Conservation (phyloP, 1,284 basidiomycete genomes). For the Tylopilus sp. region DNA sequence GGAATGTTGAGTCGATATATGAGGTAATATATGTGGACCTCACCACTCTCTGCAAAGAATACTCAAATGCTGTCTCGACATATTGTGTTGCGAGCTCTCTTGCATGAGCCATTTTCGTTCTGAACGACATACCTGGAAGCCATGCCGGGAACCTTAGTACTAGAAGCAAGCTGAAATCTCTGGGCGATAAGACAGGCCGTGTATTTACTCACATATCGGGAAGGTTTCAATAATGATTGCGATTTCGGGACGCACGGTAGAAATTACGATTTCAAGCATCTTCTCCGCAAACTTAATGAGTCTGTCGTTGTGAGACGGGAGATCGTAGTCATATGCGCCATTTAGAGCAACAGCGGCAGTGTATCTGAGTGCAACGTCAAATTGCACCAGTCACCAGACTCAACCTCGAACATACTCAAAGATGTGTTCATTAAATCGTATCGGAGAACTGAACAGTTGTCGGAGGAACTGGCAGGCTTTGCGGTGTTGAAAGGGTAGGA, state of each 20-base stretch:
- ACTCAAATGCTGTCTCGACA: conserved; percentile 17
- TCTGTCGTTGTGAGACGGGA: conserved; percentile 8
- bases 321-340: conserved; percentile 17
- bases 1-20: background rate
- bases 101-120: conserved; percentile 6
- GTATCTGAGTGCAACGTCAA: conserved; percentile 5
- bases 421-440: conserved; percentile 11
- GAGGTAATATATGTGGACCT: background rate
- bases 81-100: conserved; percentile 1
- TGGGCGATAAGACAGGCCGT: no score
- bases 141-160: conserved; percentile 17
- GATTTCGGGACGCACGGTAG: conserved; percentile 5
- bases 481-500: conserved; percentile 22
- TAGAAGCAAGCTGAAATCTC: no score
- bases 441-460: conserved; percentile 27
- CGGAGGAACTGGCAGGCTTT: conserved; percentile 6
- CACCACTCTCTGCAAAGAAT: conserved; percentile 11
- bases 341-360: conserved; percentile 10
- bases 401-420: background rate
- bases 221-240: conserved; percentile 9
- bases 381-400: background rate
- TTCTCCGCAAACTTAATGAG: conserved; percentile 2
- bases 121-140: conserved; percentile 24
- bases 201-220: conserved; percentile 12
- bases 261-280: background rate